phyloP scores from a whole-genome alignment of 495 filamentous ascomycete species.

The Letharia lupina region DNA sequence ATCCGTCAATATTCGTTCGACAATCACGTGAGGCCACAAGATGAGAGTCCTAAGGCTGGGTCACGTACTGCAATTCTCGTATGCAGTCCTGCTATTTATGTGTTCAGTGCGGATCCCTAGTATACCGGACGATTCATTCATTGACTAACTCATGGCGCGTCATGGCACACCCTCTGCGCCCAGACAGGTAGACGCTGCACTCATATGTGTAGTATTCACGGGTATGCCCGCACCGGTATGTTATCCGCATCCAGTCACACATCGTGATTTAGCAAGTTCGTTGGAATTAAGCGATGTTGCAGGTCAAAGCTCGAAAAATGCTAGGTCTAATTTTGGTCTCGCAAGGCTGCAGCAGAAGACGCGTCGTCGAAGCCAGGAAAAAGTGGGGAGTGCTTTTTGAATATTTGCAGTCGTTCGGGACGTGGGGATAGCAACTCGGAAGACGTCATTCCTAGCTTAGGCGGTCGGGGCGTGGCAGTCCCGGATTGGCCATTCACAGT shows the following conservation, averaged over 20 bases:
- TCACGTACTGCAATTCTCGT: conserved; percentile 5
- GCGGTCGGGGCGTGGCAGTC: background rate
- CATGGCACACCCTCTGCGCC: background rate
- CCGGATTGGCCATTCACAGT: background rate
- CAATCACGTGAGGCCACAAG: background rate
- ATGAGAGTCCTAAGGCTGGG: background rate
- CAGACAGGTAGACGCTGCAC: conserved; percentile 2
- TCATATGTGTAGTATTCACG: conserved; percentile 1
- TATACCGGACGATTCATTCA: background rate
- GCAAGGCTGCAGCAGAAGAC: conserved; percentile 3
- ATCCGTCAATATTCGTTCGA: background rate
- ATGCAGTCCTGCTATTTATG: background rate
- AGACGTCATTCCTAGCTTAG: conserved; percentile 2
- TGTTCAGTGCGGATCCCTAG: background rate
- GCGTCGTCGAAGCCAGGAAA: background rate
- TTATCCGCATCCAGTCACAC: conserved; percentile 4
- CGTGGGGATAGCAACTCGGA: background rate
- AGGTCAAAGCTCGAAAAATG: background rate
- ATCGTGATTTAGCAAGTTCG: background rate
- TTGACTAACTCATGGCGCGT: conserved; percentile 8
- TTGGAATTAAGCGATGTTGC: background rate
- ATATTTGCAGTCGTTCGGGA: conserved; percentile 1
- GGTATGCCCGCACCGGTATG: conserved; percentile 3
- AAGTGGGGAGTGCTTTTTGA: conserved; percentile 4
- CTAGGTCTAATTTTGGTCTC: background rate